Evolutionary conservation across 2,329 filamentous ascomycete genomes (phyloP).

Genomic region (Hypoxylon sp.): DNA sequence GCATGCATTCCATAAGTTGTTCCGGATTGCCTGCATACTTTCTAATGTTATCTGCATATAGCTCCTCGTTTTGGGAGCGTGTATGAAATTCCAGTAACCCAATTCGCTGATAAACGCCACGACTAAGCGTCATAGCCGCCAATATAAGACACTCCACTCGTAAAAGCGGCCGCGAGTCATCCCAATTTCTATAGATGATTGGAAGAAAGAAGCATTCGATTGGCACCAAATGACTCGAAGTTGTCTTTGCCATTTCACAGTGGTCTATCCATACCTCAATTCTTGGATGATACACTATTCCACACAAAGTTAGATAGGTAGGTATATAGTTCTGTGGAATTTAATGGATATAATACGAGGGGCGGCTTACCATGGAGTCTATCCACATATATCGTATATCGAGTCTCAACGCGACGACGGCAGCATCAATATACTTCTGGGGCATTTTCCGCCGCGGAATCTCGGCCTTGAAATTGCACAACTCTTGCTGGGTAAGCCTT

Average conservation of each 20-base stretch:
- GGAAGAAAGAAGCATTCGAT: constrained; percentile 13
- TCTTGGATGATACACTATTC: constrained; percentile 23
- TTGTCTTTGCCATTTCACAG: not conserved
- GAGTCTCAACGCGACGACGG: not conserved
- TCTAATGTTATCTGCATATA: not conserved
- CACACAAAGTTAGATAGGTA: not conserved
- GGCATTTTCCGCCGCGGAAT: constrained; percentile 1
- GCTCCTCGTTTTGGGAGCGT: not conserved
- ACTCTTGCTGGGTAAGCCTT: not conserved
- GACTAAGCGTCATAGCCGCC: constrained; percentile 9
- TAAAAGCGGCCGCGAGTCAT: not conserved
- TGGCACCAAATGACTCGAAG: not conserved
- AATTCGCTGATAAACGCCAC: constrained; percentile 13
- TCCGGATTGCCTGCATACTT: not conserved
- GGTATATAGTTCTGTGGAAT: not conserved
- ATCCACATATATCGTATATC: constrained; percentile 11
- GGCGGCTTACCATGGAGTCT: constrained; percentile 8
- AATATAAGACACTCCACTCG: constrained; percentile 8
- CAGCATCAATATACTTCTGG: constrained; percentile 10
- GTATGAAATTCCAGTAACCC: not conserved
- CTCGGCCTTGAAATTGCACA: not conserved
- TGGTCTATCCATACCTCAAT: too few relatives aligned
- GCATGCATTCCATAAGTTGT: not conserved
- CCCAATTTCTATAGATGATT: not conserved
- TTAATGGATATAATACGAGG: not conserved